Conservation (phyloP, 2,329 filamentous ascomycete species). For the Aspergillus japonicus region DNA sequence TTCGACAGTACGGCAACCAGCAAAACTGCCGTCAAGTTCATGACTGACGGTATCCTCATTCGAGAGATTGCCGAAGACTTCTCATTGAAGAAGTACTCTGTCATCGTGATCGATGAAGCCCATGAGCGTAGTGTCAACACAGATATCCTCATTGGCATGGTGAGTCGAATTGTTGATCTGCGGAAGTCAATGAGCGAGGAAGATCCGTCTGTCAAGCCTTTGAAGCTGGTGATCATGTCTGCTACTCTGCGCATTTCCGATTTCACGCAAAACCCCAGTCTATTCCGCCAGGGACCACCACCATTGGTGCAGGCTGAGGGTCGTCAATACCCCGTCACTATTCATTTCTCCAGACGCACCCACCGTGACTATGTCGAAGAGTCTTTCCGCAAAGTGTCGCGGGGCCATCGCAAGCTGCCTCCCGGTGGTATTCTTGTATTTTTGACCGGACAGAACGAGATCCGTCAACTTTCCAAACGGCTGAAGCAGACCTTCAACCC, state of each 20-base stretch:
- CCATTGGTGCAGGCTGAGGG: slow-evolving; percentile 89
- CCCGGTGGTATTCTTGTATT: slow-evolving; percentile 91
- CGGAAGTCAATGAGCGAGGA: slow-evolving; percentile 72
- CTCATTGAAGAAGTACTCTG: slow-evolving; percentile 82
- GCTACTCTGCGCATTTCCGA: slow-evolving; percentile 89
- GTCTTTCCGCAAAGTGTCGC: slow-evolving; percentile 79
- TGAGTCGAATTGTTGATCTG: slow-evolving; percentile 86
- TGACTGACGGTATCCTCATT: slow-evolving; percentile 95
- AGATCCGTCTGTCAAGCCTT: slow-evolving; percentile 67
- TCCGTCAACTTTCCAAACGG: slow-evolving; percentile 74
- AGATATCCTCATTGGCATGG: slow-evolving; percentile 95
- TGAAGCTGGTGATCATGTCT: slow-evolving; percentile 98
- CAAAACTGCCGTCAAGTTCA: slow-evolving; percentile 92
- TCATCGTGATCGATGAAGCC: slow-evolving; percentile 92
- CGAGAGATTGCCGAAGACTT: slow-evolving; percentile 91
- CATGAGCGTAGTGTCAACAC: slow-evolving; percentile 98
- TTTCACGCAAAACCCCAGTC: slow-evolving; percentile 75
- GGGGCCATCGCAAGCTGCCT: slow-evolving; percentile 85
- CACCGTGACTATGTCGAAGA: slow-evolving; percentile 88
- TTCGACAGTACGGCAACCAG: slow-evolving; percentile 81
- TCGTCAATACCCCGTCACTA: slow-evolving; percentile 83
- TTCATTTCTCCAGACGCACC: slow-evolving; percentile 83
- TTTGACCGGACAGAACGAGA: slow-evolving; percentile 90
- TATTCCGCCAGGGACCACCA: slow-evolving; percentile 73
- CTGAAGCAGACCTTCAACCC: slow-evolving; percentile 68